A percentile compares a stretch with the other conserved stretches of the same genome.
These are phyloP conservation scores for Sporisorium reilianum DNA, from an alignment of 1,284 basidiomycete genomes.

Conservation along the genomic window DNA sequence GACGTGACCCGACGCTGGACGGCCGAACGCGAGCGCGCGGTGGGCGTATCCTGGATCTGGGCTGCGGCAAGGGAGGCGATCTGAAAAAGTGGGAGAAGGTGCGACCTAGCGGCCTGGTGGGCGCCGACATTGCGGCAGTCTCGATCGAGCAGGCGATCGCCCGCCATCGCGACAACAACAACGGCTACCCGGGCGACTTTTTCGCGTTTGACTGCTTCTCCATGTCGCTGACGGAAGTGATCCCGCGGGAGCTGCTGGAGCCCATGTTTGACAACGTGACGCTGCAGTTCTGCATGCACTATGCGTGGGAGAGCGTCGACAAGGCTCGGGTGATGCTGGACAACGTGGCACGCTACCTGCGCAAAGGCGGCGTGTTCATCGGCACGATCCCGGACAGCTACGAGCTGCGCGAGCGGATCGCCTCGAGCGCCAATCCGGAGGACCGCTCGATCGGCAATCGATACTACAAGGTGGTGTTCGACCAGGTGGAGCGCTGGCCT, in stretches of 20 bases:
- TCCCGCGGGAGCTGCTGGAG: conserved; percentile 76
- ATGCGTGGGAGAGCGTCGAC: conserved; percentile 89
- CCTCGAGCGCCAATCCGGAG: conserved; percentile 77
- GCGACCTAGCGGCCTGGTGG: conserved; percentile 82
- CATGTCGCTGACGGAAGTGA: conserved; percentile 77
- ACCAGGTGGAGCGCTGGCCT: conserved; percentile 72
- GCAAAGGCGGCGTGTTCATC: conserved; percentile 86
- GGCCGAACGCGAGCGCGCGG: conserved; percentile 32
- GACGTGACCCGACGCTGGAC: conserved; percentile 28
- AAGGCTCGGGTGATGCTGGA: conserved; percentile 92
- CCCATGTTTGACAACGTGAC: conserved; percentile 89
- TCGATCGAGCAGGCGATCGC: conserved; percentile 89
- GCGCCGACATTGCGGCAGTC: conserved; percentile 88
- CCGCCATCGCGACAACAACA: conserved; percentile 75
- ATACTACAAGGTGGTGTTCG: conserved; percentile 89
- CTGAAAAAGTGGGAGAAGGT: conserved; percentile 94
- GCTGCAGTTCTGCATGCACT: conserved; percentile 99
- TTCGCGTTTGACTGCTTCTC: conserved; percentile 89
- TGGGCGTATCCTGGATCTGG: conserved; percentile 91
- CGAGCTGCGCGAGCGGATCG: conserved; percentile 77
- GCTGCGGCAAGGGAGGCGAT: conserved; percentile 98
- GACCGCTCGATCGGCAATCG: conserved; percentile 83
- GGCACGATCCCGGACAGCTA: conserved; percentile 89
- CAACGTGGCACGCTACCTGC: conserved; percentile 85
- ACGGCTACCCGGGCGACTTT: conserved; percentile 80